Evolutionary conservation across 768 basidiomycete species (phyloP), one percentile per base, ranked within the genome.

Genomic region (Serendipita sp.): DNA sequence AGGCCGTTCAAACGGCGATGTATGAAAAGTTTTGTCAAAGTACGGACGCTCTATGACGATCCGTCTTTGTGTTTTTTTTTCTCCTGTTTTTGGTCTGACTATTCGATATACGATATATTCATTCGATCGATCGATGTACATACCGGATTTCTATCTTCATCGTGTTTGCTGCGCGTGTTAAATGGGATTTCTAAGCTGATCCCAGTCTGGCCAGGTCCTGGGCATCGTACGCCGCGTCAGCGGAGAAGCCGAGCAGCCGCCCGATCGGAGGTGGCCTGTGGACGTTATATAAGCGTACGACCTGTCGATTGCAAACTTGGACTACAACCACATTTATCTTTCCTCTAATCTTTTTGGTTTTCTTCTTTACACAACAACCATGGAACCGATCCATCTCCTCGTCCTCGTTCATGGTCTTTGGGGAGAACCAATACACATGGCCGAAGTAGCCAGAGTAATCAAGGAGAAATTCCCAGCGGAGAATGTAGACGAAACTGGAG

Each of bases 391-490:
- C 24, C 56, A 60, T 37, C 35, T 60, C 10, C 64, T 71, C 46
- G 66, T 68, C n/a, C 65, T 68, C 46, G 41, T 67, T 1, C 70
- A 71, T 63, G 70, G 91, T 45, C 89, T 93, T 84, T 92, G 89
- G 91, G 91, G 90, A 0, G 80, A 83, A 68, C 83, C 88, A 0
- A 66, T 66, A 41, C 84, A 92, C 72, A 76, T 92, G 7, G 75
- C 78, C 0, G 82, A 85, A 67, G 76, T 85, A 69, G 74, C 76
- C 18, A 77, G 83, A 45, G 77, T 84, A 16, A 78, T 83, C 11
- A 72, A 72, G 24, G 80, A 85, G 68, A 80, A 74, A 8, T 75
- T 72, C 18, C 69, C 71, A 5, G 5, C 2, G 38, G 34, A 46
- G 30, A 18, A 4, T 44, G 16, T 5, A 13, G 75, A 75, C 10